Evolutionary conservation across 805 yeast genomes (phyloP).

Genomic region (Ogataea trehaloabstinens): DNA sequence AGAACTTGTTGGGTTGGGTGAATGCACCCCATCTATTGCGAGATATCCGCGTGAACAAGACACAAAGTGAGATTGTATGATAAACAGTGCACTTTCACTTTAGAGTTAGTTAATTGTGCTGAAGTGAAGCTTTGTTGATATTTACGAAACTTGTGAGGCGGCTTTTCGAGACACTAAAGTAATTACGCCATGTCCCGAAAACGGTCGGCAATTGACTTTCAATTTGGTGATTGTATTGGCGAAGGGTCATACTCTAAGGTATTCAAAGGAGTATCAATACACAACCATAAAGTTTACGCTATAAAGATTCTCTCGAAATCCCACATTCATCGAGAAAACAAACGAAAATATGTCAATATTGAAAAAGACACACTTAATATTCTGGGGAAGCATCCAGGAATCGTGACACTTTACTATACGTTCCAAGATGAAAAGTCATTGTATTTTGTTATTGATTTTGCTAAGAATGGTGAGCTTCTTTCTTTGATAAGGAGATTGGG

Average conservation of each 20-base stretch:
- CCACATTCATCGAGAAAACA: slow-evolving; percentile 91
- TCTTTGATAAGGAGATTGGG: slow-evolving; percentile 76
- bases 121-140: too few relatives aligned
- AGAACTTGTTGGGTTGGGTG: too few relatives aligned
- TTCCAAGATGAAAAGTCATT: slow-evolving; percentile 88
- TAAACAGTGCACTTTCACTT: too few relatives aligned
- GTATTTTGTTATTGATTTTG: slow-evolving; percentile 90
- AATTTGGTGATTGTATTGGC: slow-evolving; percentile 84
- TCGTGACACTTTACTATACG: slow-evolving; percentile 86
- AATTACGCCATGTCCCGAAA: slow-evolving; percentile 36
- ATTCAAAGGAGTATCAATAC: slow-evolving; percentile 76
- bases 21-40: too few relatives aligned
- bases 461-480: slow-evolving; percentile 91
- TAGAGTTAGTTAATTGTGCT: too few relatives aligned
- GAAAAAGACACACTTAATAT: slow-evolving; percentile 88
- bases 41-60: too few relatives aligned
- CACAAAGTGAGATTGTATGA: too few relatives aligned
- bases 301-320: slow-evolving; percentile 87
- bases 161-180: too few relatives aligned
- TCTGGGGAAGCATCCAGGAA: slow-evolving; percentile 91
- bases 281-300: slow-evolving; percentile 76
- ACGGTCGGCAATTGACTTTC: slow-evolving; percentile 77
- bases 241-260: slow-evolving; percentile 97
- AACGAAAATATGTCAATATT: slow-evolving; percentile 92
- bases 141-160: too few relatives aligned